A percentile compares a stretch with the other conserved stretches of the same genome.
phyloP scores from a whole-genome alignment of 2,329 filamentous ascomycete species.

The Coniochaeta sp. region DNA sequence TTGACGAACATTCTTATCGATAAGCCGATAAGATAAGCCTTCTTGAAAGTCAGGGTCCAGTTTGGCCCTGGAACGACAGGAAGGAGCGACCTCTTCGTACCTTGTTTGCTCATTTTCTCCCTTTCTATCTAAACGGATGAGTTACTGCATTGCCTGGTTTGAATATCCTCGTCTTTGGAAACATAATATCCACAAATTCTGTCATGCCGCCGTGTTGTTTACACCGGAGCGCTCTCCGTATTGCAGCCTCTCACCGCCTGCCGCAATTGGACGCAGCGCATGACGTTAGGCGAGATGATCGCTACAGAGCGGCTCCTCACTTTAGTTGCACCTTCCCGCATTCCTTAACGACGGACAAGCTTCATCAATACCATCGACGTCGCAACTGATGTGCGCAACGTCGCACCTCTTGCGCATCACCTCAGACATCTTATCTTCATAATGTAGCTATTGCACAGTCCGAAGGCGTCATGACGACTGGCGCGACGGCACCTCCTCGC shows the following conservation, averaged over 20 bases:
- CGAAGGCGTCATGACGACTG: conserved; percentile 2
- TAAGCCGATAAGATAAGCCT: neutral
- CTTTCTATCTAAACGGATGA: too few relatives aligned
- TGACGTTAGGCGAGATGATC: conserved; percentile 1
- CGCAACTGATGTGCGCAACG: neutral
- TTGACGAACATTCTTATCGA: neutral
- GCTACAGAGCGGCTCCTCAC: neutral
- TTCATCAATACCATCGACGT: neutral
- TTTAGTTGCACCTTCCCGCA: conserved; percentile 1
- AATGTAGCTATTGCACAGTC: conserved; percentile 1
- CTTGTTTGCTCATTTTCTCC: too few relatives aligned
- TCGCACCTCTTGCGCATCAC: neutral
- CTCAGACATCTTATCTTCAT: neutral
- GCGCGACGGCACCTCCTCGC: conserved; percentile 2
- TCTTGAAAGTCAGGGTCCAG: neutral
- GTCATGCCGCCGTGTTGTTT: neutral
- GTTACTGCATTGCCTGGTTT: too few relatives aligned
- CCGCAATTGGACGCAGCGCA: neutral
- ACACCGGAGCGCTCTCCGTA: neutral
- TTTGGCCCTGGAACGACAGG: neutral
- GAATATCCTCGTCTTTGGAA: too few relatives aligned
- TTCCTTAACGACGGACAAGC: neutral
- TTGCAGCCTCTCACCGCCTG: neutral
- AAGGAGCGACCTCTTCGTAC: neutral
- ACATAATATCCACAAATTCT: too few relatives aligned